Evolutionary conservation across 257 asterid genomes (phyloP).

Genomic region (Lavandula angustifolia): DNA sequence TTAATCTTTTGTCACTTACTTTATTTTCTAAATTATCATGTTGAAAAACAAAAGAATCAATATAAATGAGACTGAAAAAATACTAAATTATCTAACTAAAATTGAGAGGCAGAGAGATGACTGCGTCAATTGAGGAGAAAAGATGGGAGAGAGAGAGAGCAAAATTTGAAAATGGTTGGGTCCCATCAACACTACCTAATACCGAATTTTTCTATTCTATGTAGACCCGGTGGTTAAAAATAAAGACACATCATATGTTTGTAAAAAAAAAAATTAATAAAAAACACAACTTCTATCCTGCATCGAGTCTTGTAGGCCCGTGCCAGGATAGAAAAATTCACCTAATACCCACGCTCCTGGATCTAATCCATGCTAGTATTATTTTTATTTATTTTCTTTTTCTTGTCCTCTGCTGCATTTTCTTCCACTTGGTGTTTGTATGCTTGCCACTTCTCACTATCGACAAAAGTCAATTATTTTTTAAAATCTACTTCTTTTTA

Average conservation of each 20-base stretch:
- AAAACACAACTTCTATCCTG: too few relatives aligned
- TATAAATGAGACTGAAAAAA: too few relatives aligned
- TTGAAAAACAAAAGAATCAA: too few relatives aligned
- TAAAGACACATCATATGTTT: too few relatives aligned
- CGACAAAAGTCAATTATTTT: constrained; percentile 17
- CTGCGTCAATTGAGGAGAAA: constrained; percentile 20
- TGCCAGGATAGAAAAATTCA: too few relatives aligned
- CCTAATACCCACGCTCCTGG: neutral
- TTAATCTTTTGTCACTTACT: too few relatives aligned
- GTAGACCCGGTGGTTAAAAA: too few relatives aligned
- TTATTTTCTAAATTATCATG: too few relatives aligned
- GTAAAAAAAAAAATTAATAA: too few relatives aligned
- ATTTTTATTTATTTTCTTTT: neutral
- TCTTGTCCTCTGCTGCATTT: neutral
- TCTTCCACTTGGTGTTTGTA: constrained; percentile 24
- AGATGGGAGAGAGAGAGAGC: neutral
- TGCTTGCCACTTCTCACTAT: constrained; percentile 19
- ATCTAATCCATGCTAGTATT: constrained; percentile 14
- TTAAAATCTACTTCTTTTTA: constrained; percentile 1
- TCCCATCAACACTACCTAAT: neutral
- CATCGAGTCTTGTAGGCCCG: too few relatives aligned
- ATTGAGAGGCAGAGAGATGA: neutral
- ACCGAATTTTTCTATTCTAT: too few relatives aligned
- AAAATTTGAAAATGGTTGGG: neutral
- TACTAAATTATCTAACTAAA: too few relatives aligned